Conservation (phyloP, 495 filamentous ascomycete species). For the Patellaria atrata region DNA sequence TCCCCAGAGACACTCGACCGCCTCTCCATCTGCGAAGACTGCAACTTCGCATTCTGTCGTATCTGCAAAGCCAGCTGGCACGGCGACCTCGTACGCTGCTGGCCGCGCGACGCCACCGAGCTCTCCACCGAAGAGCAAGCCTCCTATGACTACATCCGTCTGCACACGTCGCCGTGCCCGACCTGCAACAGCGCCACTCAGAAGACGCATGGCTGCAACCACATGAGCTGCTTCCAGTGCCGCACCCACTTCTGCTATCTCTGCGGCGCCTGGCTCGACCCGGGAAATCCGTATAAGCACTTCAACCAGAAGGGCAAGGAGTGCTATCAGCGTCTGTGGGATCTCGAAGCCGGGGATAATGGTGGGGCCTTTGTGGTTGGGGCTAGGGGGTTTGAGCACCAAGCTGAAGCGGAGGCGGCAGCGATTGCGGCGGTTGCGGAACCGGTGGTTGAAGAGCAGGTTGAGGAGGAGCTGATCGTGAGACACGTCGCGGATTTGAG, state of each 20-base stretch:
- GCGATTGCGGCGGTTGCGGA: conserved; percentile 10
- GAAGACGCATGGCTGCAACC: conserved; percentile 91
- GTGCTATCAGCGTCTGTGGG: conserved; percentile 82
- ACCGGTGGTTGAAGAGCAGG: conserved; percentile 4
- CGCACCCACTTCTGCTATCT: conserved; percentile 91
- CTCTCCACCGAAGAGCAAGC: conserved; percentile 73
- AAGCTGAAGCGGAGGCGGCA: conserved; percentile 17
- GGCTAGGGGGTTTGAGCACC: conserved; percentile 38
- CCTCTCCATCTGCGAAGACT: conserved; percentile 76
- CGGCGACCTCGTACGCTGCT: conserved; percentile 55
- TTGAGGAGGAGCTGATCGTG: background rate
- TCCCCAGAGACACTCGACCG: conserved; percentile 33
- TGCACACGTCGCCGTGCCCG: conserved; percentile 80
- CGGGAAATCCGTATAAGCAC: conserved; percentile 71
- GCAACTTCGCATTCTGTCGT: conserved; percentile 80
- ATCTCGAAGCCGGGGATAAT: conserved; percentile 72
- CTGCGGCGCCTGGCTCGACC: conserved; percentile 71
- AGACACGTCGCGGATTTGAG: background rate
- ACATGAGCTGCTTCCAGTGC: conserved; percentile 91
- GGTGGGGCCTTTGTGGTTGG: too few relatives aligned
- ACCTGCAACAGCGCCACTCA: conserved; percentile 73
- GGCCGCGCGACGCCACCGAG: conserved; percentile 44
- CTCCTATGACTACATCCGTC: conserved; percentile 61
- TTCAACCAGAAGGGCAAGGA: conserved; percentile 54
- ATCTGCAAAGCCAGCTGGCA: conserved; percentile 72